These are phyloP conservation scores for Delphinella strobiligena DNA, from an alignment of 2,329 filamentous ascomycete species.

Conservation along the genomic window DNA sequence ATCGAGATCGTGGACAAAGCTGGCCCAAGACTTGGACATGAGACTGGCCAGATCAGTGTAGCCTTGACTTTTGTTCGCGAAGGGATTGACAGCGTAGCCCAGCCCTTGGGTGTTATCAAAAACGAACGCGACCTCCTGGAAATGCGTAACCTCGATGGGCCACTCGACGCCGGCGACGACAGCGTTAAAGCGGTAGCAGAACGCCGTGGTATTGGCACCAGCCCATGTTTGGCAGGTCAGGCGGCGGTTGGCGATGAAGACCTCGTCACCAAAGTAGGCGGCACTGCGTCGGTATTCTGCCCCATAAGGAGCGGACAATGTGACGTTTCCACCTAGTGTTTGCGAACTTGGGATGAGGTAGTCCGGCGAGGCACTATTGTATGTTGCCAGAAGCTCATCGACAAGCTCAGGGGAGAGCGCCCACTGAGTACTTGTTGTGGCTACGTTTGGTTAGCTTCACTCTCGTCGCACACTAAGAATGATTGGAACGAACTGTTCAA, in stretches of 20 bases:
- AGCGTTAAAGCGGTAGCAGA: slow-evolving; percentile 53
- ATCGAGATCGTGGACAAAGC: slow-evolving; percentile 31
- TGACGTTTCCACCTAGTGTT: slow-evolving; percentile 21
- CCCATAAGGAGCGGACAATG: slow-evolving; percentile 25
- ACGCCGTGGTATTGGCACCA: slow-evolving; percentile 36
- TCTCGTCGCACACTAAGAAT: background rate
- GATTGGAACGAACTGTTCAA: too few relatives aligned
- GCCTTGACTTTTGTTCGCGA: slow-evolving; percentile 21
- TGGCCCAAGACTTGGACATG: slow-evolving; percentile 34
- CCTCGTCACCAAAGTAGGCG: slow-evolving; percentile 43
- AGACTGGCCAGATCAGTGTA: slow-evolving; percentile 28
- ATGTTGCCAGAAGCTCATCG: slow-evolving; percentile 35
- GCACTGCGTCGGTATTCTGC: slow-evolving; percentile 42
- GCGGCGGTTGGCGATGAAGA: slow-evolving; percentile 45
- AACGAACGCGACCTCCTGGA: slow-evolving; percentile 38
- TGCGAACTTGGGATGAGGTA: slow-evolving; percentile 36
- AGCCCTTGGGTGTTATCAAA: slow-evolving; percentile 33
- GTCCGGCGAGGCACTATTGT: slow-evolving; percentile 38
- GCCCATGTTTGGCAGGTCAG: slow-evolving; percentile 42
- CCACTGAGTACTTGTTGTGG: slow-evolving; percentile 5
- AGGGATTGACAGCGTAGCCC: slow-evolving; percentile 28
- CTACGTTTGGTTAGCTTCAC: background rate
- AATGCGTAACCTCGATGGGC: slow-evolving; percentile 39
- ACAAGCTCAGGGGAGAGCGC: slow-evolving; percentile 15
- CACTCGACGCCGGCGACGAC: slow-evolving; percentile 32